phyloP scores from a whole-genome alignment of 768 basidiomycete species.

The Lentinula boryana region DNA sequence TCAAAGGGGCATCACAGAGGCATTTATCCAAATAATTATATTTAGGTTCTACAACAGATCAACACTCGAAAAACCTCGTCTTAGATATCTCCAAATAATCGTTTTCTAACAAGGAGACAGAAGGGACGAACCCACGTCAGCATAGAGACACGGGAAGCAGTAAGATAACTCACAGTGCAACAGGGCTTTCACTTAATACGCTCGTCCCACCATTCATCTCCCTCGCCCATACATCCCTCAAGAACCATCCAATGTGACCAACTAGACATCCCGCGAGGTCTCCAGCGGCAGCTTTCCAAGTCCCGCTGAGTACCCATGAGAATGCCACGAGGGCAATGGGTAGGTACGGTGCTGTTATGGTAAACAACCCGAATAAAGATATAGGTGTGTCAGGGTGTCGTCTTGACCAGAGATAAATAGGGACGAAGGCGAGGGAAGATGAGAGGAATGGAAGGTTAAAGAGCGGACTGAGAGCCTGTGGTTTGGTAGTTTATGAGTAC shows the following conservation, averaged over 20 bases:
- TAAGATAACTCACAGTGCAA: conserved; percentile 49
- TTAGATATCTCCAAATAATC: conserved; percentile 53
- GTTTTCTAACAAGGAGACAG: conserved; percentile 51
- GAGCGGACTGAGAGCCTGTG: conserved; percentile 73
- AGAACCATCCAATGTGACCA: conserved; percentile 81
- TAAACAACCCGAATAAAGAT: conserved; percentile 90
- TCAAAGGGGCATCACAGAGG: not conserved
- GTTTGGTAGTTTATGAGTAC: not conserved
- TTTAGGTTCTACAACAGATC: not conserved
- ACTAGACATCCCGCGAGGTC: conserved; percentile 84
- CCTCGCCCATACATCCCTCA: conserved; percentile 82
- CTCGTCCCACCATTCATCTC: conserved; percentile 79
- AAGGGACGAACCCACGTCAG: not conserved
- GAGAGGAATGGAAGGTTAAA: conserved; percentile 93
- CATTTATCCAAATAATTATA: not conserved
- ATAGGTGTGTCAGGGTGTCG: conserved; percentile 94
- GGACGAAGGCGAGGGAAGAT: conserved; percentile 87
- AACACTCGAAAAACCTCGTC: not conserved
- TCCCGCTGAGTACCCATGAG: conserved; percentile 77
- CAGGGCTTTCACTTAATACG: conserved; percentile 68
- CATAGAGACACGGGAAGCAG: not conserved
- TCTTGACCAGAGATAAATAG: conserved; percentile 96
- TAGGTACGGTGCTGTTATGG: conserved; percentile 93
- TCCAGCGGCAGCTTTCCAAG: conserved; percentile 77
- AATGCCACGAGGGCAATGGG: conserved; percentile 88